A percentile compares a stretch with the other conserved stretches of the same genome.
phyloP scores from a whole-genome alignment of 2,329 filamentous ascomycete species.

The Colletotrichum sp. region DNA sequence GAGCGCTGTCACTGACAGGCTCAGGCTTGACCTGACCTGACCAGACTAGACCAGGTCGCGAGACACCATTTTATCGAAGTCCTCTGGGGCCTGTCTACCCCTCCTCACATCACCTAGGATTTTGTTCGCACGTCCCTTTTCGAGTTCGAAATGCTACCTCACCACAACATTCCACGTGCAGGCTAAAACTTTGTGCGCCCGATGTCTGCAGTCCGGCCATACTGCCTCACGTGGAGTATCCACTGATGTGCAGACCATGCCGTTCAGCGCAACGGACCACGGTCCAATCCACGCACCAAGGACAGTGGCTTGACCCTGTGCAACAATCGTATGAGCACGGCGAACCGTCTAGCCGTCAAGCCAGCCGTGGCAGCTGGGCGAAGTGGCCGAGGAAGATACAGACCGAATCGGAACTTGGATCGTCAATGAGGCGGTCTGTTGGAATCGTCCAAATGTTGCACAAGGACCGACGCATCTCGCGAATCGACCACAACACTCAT shows the following conservation, averaged over 20 bases:
- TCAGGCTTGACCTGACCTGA: background rate
- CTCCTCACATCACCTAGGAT: background rate
- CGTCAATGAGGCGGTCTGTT: background rate
- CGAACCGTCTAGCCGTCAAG: background rate
- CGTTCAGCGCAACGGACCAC: conserved; percentile 5
- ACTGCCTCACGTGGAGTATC: conserved; percentile 21
- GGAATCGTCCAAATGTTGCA: background rate
- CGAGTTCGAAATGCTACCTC: conserved; percentile 8
- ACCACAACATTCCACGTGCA: conserved; percentile 12
- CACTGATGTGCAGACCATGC: conserved; percentile 22
- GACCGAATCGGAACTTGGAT: background rate
- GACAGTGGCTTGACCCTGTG: conserved; percentile 12
- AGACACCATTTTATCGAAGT: background rate
- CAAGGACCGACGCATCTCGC: background rate
- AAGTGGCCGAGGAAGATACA: background rate
- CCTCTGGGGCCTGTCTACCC: background rate
- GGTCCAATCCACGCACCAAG: background rate
- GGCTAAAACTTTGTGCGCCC: conserved; percentile 22
- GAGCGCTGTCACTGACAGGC: background rate
- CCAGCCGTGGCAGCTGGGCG: background rate
- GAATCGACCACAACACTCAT: background rate
- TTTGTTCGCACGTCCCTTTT: conserved; percentile 14
- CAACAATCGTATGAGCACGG: conserved; percentile 15
- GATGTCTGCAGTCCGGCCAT: conserved; percentile 11
- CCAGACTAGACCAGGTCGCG: background rate